These are phyloP conservation scores for Kwoniella sp. DNA, from an alignment of 768 basidiomycete genomes.

Conservation along the genomic window DNA sequence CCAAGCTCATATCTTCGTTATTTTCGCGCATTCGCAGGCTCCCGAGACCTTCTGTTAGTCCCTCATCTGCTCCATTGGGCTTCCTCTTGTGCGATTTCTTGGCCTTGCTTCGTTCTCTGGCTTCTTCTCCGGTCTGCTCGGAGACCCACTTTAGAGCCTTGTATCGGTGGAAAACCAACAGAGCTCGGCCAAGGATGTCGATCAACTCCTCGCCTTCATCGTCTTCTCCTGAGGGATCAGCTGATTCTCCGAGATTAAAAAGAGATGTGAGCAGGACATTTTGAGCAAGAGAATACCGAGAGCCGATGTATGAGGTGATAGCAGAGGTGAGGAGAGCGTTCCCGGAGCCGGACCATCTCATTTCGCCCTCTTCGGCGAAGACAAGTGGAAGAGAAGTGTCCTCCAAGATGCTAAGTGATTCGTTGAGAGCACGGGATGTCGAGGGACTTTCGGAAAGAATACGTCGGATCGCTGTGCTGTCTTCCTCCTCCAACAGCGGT, in stretches of 20 bases:
- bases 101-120: constrained; percentile 2
- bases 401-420: constrained; percentile 27
- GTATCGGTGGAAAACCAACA: constrained; percentile 40
- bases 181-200: constrained; percentile 28
- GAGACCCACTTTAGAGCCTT: constrained; percentile 34
- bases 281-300: constrained; percentile 35
- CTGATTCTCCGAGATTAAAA: constrained; percentile 33
- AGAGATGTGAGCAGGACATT: constrained; percentile 39
- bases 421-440: constrained; percentile 17
- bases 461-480: constrained; percentile 22
- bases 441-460: constrained; percentile 29
- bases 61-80: constrained; percentile 28
- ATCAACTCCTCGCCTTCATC: constrained; percentile 38
- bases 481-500: constrained; percentile 36
- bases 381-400: not conserved
- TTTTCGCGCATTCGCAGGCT: constrained; percentile 27
- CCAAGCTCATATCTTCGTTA: constrained; percentile 5
- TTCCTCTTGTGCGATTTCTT: constrained; percentile 23
- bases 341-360: constrained; percentile 33
- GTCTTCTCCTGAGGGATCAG: constrained; percentile 27
- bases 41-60: constrained; percentile 33
- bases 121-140: constrained; percentile 41
- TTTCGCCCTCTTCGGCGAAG: not conserved
- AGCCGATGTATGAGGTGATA: constrained; percentile 24
- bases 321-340: constrained; percentile 38